Evolutionary conservation across 2,329 filamentous ascomycete species (phyloP).

Genomic region (Colletotrichum tamarilloi): DNA sequence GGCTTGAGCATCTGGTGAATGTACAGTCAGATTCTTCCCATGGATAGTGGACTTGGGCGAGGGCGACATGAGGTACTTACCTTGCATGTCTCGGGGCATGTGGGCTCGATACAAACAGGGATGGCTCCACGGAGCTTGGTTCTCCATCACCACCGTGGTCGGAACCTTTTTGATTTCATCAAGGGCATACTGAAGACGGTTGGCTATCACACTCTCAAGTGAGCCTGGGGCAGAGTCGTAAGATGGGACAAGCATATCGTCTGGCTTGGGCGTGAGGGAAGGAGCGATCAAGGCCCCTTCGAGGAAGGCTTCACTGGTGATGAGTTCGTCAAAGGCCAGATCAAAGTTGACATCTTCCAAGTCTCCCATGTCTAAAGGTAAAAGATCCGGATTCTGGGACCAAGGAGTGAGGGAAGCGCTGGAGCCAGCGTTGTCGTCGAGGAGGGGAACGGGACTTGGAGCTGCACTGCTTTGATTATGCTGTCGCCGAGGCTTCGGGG

Average conservation of each 20-base stretch:
- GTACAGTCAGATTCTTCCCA: not conserved
- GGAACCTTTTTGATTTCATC: conserved; percentile 63
- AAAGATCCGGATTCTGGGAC: not conserved
- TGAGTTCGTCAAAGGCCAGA: conserved; percentile 9
- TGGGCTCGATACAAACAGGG: conserved; percentile 58
- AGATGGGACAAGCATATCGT: conserved; percentile 9
- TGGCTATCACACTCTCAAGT: conserved; percentile 41
- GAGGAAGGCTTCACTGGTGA: conserved; percentile 19
- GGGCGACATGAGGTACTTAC: conserved; percentile 39
- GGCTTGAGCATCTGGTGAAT: conserved; percentile 58
- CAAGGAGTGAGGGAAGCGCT: conserved; percentile 3
- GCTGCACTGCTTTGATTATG: not conserved
- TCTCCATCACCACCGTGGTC: conserved; percentile 58
- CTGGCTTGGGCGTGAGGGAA: conserved; percentile 36
- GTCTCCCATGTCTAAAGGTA: not conserved
- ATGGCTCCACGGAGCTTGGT: conserved; percentile 65
- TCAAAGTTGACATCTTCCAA: conserved; percentile 1
- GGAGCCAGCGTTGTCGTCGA: not conserved
- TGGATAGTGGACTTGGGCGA: no score
- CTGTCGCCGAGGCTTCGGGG: not conserved
- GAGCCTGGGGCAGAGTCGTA: conserved; percentile 33
- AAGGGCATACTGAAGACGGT: conserved; percentile 55
- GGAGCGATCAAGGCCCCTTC: conserved; percentile 26
- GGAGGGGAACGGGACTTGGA: not conserved
- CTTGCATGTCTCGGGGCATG: conserved; percentile 65